Evolutionary conservation across 139 green algal species (phyloP).

Genomic region (Chlorella sorokiniana): DNA sequence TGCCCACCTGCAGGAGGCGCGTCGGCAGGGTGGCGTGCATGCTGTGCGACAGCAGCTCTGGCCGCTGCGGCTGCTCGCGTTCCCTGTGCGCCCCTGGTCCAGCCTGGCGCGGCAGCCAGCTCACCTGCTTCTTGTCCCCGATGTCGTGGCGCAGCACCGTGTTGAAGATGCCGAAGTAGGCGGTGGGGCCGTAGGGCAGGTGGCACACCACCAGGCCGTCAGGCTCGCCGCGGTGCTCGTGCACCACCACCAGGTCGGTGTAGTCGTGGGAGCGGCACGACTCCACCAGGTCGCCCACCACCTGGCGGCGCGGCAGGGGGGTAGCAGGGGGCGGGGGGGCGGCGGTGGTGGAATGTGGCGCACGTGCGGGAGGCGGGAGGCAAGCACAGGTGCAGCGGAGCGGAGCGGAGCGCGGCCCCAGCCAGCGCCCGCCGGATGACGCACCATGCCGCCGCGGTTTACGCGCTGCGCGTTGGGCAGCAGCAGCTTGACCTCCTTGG

Average conservation of each 20-base stretch:
- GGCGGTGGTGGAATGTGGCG: neutral
- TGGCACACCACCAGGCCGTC: constrained; percentile 98
- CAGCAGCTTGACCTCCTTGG: constrained; percentile 97
- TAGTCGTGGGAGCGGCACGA: constrained; percentile 84
- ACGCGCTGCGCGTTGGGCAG: constrained; percentile 92
- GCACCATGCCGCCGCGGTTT: constrained; percentile 84
- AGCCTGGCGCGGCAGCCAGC: neutral
- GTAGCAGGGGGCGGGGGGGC: neutral
- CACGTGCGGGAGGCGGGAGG: neutral
- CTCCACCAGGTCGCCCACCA: constrained; percentile 91
- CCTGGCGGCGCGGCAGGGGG: constrained; percentile 29
- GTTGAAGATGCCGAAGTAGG: constrained; percentile 97
- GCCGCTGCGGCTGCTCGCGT: neutral
- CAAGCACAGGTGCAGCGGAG: neutral
- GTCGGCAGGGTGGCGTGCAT: neutral
- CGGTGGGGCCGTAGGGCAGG: constrained; percentile 96
- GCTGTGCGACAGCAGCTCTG: neutral
- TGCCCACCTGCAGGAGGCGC: constrained; percentile 80
- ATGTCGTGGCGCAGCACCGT: constrained; percentile 94
- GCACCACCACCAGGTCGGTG: constrained; percentile 96
- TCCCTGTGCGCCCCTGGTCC: neutral
- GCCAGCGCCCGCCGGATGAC: neutral
- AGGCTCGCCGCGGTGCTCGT: constrained; percentile 97
- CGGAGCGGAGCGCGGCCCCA: too few species aligned
- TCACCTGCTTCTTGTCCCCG: constrained; percentile 82